Evolutionary conservation across 345 rosid genomes (phyloP).

Genomic region (Euphorbia peplus): DNA sequence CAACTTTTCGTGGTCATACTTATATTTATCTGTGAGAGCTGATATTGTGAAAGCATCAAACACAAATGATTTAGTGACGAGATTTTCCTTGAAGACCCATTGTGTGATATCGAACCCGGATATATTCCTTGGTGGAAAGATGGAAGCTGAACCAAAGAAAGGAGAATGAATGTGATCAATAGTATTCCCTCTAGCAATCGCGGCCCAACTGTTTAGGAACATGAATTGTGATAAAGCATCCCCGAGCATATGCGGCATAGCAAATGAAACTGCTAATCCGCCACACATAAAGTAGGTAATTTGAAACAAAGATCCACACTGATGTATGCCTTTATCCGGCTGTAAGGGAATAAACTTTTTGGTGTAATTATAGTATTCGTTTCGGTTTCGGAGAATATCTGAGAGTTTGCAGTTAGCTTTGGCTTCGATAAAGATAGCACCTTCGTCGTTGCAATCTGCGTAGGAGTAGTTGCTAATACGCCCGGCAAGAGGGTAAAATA

Average conservation of each 20-base stretch:
- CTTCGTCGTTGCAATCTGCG: conserved; percentile 2
- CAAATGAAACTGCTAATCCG: neutral
- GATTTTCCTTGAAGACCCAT: neutral
- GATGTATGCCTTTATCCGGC: neutral
- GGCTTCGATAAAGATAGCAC: conserved; percentile 1
- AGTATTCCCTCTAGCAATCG: neutral
- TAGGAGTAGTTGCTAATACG: too few species aligned
- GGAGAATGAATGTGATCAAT: neutral
- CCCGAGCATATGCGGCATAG: conserved; percentile 4
- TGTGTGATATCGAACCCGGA: neutral
- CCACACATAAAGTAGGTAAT: conserved; percentile 2
- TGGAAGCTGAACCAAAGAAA: neutral
- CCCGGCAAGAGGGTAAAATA: conserved; percentile 4
- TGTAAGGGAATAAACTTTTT: conserved; percentile 3
- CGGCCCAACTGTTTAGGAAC: too few species aligned
- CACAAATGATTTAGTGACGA: neutral
- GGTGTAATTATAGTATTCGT: neutral
- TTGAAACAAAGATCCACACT: too few species aligned
- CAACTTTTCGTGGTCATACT: neutral
- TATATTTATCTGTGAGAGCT: neutral
- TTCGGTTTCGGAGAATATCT: neutral
- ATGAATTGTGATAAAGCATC: conserved; percentile 1
- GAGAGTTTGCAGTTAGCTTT: neutral
- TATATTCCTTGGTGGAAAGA: neutral
- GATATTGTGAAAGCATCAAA: neutral